Evolutionary conservation across 495 filamentous ascomycete species (phyloP), one percentile per base, ranked within the genome.

Genomic region (Aspergillus ostianus): DNA sequence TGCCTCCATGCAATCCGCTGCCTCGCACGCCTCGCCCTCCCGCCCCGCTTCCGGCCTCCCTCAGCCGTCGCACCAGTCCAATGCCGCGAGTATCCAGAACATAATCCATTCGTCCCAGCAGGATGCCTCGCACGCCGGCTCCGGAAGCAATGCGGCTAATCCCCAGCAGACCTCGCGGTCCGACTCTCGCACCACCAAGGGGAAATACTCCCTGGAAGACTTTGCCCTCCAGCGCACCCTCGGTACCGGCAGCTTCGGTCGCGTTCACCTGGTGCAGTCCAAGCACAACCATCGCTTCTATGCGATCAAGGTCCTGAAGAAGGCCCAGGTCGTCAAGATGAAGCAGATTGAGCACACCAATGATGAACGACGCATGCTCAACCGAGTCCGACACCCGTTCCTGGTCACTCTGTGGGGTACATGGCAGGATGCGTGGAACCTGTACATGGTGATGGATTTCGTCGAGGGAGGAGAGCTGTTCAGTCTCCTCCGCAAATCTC

Each of bases 401-500:
- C 80, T 98, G 51, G 93, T 98, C 67, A 98, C 95, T 3, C 75
- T 98, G 49, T 98, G 95, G 95, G 95, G 95, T 36, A 98, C 94
- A 18, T 98, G 97, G 73, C 92, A 98, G 72, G 95, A 98, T 64
- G 82, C 90, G 19, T 88, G 87, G 71, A 98, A 98, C 70, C 77
- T 98, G 20, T 98, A 98, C 80, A 98, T 98, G 94, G 94, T 98
- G 64, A 98, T 98, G 94, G 94, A 98, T 68, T 98, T 98, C 78
- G 91, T 98, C n/a, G 95, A 98, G 74, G 94, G 94, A 64, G 94
- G 94, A 57, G 95, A 98, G 79, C 80, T 98, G 53, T 98, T 98
- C 74, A 97, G 93, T 67, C 71, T 98, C 64, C 78, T 98, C 57
- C 85, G 95, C 58, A 97, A 97, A 76, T 97, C 93, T 44, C 95